Evolutionary conservation across 495 filamentous ascomycete genomes (phyloP).

Genomic region (Schizothecium vesticola): DNA sequence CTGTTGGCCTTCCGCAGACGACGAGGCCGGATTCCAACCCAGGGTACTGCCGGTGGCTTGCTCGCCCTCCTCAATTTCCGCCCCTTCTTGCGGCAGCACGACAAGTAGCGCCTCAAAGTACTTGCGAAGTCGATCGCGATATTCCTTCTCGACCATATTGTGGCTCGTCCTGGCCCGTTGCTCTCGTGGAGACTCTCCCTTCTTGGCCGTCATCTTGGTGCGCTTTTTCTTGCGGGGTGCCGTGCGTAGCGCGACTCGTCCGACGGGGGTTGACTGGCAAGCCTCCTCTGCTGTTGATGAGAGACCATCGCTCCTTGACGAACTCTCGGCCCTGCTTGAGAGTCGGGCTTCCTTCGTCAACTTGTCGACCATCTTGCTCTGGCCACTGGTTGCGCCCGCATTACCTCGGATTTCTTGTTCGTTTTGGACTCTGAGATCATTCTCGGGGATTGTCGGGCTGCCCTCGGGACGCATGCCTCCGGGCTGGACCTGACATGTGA

Average conservation of each 20-base stretch:
- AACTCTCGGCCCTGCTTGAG: neutral
- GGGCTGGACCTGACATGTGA: neutral
- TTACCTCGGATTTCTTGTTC: neutral
- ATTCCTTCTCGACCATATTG: conserved; percentile 20
- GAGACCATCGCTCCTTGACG: neutral
- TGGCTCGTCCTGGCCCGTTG: conserved; percentile 15
- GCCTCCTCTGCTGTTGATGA: neutral
- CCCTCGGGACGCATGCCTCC: neutral
- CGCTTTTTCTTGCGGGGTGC: conserved; percentile 9
- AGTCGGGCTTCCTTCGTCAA: neutral
- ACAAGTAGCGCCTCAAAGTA: conserved; percentile 16
- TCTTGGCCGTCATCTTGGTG: neutral
- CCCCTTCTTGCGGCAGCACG: conserved; percentile 9
- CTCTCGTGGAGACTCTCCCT: conserved; percentile 13
- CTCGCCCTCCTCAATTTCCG: neutral
- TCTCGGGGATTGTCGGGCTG: neutral
- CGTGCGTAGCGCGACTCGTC: conserved; percentile 5
- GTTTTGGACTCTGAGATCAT: neutral
- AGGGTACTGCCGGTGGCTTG: neutral
- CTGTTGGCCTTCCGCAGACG: neutral
- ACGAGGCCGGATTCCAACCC: neutral
- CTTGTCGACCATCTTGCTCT: neutral
- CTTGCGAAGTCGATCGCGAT: conserved; percentile 15
- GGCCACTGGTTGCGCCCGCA: neutral
- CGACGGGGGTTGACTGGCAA: neutral